Evolutionary conservation across 2,329 filamentous ascomycete genomes (phyloP).

Genomic region (Fusarium burgessii): DNA sequence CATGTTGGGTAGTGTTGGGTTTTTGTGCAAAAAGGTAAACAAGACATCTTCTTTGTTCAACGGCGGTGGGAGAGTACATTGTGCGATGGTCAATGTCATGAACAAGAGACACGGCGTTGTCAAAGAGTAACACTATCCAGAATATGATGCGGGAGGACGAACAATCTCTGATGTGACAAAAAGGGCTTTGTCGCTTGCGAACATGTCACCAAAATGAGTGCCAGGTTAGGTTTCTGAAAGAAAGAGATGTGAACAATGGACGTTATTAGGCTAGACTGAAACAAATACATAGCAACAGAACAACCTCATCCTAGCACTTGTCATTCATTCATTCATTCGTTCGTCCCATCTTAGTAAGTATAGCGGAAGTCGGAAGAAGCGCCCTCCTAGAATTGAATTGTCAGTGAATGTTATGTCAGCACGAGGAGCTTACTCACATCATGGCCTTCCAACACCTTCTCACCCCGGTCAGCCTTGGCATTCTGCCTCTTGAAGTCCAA

Average conservation of each 20-base stretch:
- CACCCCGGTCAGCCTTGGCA: constrained; percentile 63
- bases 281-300: constrained; percentile 17
- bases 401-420: constrained; percentile 21
- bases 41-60: constrained; percentile 13
- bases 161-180: constrained; percentile 21
- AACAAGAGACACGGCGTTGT: constrained; percentile 34
- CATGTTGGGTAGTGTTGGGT: neutral
- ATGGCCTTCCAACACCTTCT: constrained; percentile 63
- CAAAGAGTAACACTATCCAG: constrained; percentile 33
- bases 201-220: constrained; percentile 30
- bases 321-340: neutral
- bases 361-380: constrained; percentile 51
- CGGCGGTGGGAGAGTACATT: constrained; percentile 28
- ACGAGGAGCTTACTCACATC: constrained; percentile 56
- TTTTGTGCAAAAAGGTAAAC: constrained; percentile 11
- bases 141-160: constrained; percentile 22
- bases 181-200: constrained; percentile 7
- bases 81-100: constrained; percentile 32
- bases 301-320: neutral
- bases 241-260: constrained; percentile 15
- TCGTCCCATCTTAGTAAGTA: constrained; percentile 46
- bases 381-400: constrained; percentile 39
- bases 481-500: constrained; percentile 60
- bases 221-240: neutral
- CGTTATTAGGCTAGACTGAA: constrained; percentile 11